Evolutionary conservation across 2,329 filamentous ascomycete genomes (phyloP).

Genomic region (Fusarium nanum): DNA sequence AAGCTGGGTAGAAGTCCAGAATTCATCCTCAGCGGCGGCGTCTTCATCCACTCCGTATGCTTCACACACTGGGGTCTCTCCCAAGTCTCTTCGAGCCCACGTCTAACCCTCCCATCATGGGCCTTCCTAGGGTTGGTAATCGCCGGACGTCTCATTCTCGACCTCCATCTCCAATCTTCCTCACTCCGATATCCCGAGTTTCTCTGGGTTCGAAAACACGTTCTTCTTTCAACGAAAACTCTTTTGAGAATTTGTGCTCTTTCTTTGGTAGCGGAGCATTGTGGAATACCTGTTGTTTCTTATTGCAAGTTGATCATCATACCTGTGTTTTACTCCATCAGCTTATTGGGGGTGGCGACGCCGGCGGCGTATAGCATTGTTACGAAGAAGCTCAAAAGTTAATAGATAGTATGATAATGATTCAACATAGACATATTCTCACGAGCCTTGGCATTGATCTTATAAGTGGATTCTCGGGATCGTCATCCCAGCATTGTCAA

Average conservation of each 20-base stretch:
- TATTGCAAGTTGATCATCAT: not conserved
- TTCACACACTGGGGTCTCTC: conserved; percentile 4
- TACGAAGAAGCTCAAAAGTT: not conserved
- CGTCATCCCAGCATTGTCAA: not conserved
- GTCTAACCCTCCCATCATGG: not conserved
- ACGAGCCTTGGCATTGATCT: not conserved
- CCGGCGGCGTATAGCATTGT: not conserved
- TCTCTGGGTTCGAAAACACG: not conserved
- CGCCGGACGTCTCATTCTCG: not conserved
- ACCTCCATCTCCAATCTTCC: not conserved
- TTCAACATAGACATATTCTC: not conserved
- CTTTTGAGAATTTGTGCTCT: not conserved
- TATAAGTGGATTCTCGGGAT: not conserved
- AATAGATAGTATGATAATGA: not conserved
- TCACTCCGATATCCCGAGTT: not conserved
- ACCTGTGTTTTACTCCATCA: not conserved
- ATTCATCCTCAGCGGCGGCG: not conserved
- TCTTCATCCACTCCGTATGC: not conserved
- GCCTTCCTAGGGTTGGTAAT: not conserved
- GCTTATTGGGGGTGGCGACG: not conserved
- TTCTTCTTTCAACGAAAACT: not conserved
- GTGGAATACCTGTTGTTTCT: not conserved
- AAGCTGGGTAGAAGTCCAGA: not conserved
- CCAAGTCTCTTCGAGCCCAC: not conserved
- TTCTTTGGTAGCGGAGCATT: not conserved